Evolutionary conservation across 257 asterid species (phyloP), one percentile per base, ranked within the genome.

Genomic region (Asclepias syriaca): DNA sequence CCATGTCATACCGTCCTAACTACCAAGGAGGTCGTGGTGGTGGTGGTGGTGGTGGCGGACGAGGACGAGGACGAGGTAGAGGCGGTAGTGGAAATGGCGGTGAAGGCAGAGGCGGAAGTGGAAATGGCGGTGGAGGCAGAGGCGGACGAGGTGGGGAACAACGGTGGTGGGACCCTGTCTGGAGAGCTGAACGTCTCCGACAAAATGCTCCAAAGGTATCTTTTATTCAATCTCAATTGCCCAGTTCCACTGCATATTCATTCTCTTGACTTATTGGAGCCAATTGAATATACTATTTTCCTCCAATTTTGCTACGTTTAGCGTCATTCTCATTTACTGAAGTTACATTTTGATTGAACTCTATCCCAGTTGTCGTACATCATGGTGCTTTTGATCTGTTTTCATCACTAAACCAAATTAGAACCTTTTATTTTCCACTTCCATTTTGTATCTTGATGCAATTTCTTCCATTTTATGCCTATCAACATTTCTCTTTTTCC

Each of bases 101-200:
- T 22, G 85, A n/a, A n/a, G 60, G 83, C 1, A 79, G 89, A 8
- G 80, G 94, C 4, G 71, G 91, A 0, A 72, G 87, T 2, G 75
- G 90, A 2, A 76, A 88, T 0, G 84, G 93, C 0, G 66, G 90
- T 22, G 85, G 90, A 4, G 67, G 84, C 1, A 74, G 87, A 15
- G 77, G 89, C 5, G 88, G 96, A 6, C 80, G 96, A 2, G 86
- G 91, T 9, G 92, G 95, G 14, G 97, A 90, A 80, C 99, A 91
- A 85, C 84, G 99, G 19, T 95, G 99, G 99, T 90, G 99, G 99
- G 99, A 95, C 74, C 98, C 99, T 50, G 96, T 65, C 1, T 94
- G 99, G 99, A 70, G 99, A 83, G 97, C 98, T 40, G 92, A 94
- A 77, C 96, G 96, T 12, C 93, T 95, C 69, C 81, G 97, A 27